Percentiles rank a stretch among this genome's conserved stretches.
These are phyloP conservation scores for Trichaptum fuscoviolaceum DNA, from an alignment of 768 basidiomycete species.

Conservation along the genomic window DNA sequence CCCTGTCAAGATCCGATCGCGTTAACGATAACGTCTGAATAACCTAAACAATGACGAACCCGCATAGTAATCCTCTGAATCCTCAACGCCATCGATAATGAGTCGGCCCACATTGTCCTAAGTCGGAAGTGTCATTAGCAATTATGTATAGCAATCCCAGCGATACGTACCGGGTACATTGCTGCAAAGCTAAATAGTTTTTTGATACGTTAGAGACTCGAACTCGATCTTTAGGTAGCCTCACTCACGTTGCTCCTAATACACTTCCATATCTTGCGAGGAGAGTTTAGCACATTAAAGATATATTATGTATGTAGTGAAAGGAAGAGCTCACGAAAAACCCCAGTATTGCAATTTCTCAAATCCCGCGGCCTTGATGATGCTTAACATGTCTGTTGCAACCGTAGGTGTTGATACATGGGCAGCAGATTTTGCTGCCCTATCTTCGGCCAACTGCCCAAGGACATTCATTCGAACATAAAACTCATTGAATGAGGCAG, in stretches of 20 bases:
- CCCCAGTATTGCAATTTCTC: slow-evolving; percentile 17
- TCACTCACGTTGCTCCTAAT: slow-evolving; percentile 15
- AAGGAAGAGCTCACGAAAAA: slow-evolving; percentile 8
- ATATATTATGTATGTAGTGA: background rate
- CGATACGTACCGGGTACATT: slow-evolving; percentile 1
- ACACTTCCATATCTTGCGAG: slow-evolving; percentile 12
- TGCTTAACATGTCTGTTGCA: slow-evolving; percentile 17
- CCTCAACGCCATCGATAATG: slow-evolving; percentile 26
- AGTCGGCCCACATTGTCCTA: slow-evolving; percentile 24
- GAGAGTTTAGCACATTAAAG: background rate
- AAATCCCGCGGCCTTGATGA: slow-evolving; percentile 13
- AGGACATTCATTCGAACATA: background rate
- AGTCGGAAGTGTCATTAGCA: background rate
- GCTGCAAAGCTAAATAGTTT: slow-evolving; percentile 18
- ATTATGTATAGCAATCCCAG: no score
- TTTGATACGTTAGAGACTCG: background rate
- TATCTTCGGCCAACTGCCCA: background rate
- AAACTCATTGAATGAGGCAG: background rate
- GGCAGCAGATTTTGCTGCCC: background rate
- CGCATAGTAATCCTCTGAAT: slow-evolving; percentile 18
- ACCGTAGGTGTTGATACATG: slow-evolving; percentile 11
- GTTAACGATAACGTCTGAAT: background rate
- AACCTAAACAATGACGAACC: slow-evolving; percentile 8
- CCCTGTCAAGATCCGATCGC: background rate
- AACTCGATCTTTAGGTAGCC: background rate